A percentile compares a stretch with the other conserved stretches of the same genome.
Evolutionary conservation across 805 yeast species (phyloP).

Genomic region (Teunomyces stri): DNA sequence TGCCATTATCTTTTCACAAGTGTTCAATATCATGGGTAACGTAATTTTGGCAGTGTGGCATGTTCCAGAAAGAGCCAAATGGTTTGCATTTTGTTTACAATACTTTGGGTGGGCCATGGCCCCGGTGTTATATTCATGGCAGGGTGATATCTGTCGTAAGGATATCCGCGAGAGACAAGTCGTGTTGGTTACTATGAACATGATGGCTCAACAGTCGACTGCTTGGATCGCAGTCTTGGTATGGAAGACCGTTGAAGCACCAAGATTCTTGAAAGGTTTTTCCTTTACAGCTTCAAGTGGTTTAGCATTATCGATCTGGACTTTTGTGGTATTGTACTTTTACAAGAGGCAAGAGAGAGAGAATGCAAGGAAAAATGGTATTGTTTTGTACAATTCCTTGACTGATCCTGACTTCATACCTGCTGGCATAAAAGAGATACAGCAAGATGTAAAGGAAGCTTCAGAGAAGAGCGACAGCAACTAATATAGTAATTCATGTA

Average conservation of each 20-base stretch:
- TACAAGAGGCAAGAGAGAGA: conserved; percentile 34
- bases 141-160: conserved; percentile 55
- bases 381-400: conserved; percentile 26
- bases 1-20: conserved; percentile 51
- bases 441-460: not conserved
- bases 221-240: conserved; percentile 52
- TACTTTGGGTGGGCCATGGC: conserved; percentile 65
- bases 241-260: conserved; percentile 60
- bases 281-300: conserved; percentile 49
- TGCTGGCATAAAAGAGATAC: not conserved
- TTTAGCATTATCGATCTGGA: conserved; percentile 46
- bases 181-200: conserved; percentile 54
- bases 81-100: conserved; percentile 61
- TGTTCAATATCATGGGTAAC: conserved; percentile 54
- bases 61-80: conserved; percentile 54
- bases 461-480: not conserved
- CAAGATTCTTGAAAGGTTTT: conserved; percentile 54
- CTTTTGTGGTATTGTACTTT: conserved; percentile 50
- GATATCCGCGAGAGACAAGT: conserved; percentile 57
- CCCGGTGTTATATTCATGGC: conserved; percentile 58
- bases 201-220: conserved; percentile 52
- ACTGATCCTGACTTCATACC: conserved; percentile 17
- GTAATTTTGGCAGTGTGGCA: conserved; percentile 58
- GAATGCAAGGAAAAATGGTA: conserved; percentile 35
- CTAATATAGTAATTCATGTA: not conserved